Percentiles rank a stretch among this genome's conserved stretches.
Conservation (phyloP, 805 yeast genomes). For the Zygosaccharomyces lentus region DNA sequence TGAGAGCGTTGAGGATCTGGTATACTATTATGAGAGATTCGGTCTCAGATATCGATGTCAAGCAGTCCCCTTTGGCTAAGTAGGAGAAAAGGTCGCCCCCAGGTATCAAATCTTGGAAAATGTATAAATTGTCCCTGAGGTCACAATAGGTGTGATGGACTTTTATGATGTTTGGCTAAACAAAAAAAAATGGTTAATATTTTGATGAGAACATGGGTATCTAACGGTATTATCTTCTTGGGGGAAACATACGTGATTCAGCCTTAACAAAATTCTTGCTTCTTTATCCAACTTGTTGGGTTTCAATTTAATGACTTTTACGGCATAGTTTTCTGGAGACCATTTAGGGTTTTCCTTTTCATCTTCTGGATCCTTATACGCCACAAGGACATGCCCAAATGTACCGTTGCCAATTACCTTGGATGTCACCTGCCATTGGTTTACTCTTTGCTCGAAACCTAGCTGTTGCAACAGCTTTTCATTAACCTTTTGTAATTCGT, state of each 20-base stretch:
- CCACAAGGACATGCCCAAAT: conserved; percentile 47
- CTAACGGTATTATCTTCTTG: neutral
- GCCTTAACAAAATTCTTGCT: conserved; percentile 38
- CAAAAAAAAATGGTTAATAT: conserved; percentile 7
- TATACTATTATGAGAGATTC: conserved; percentile 50
- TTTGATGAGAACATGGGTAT: neutral
- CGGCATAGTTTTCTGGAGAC: conserved; percentile 42
- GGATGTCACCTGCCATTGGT: conserved; percentile 42
- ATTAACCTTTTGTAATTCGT: conserved; percentile 8
- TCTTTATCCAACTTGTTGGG: conserved; percentile 38
- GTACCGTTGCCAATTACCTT: conserved; percentile 51
- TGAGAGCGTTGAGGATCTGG: conserved; percentile 54
- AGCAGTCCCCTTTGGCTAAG: conserved; percentile 39
- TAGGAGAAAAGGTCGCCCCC: conserved; percentile 62
- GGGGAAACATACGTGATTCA: conserved; percentile 39
- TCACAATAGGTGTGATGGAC: conserved; percentile 37
- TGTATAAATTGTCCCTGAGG: conserved; percentile 35
- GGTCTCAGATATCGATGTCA: conserved; percentile 47
- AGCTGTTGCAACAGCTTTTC: conserved; percentile 19
- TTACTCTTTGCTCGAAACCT: conserved; percentile 22
- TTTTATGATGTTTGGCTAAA: conserved; percentile 46
- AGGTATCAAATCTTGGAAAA: conserved; percentile 46
- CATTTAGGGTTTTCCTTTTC: conserved; percentile 23
- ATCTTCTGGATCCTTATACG: conserved; percentile 8
- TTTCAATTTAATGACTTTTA: conserved; percentile 41